These are phyloP conservation scores for Cadophora malorum DNA, from an alignment of 2,329 filamentous ascomycete genomes.

Conservation along the genomic window DNA sequence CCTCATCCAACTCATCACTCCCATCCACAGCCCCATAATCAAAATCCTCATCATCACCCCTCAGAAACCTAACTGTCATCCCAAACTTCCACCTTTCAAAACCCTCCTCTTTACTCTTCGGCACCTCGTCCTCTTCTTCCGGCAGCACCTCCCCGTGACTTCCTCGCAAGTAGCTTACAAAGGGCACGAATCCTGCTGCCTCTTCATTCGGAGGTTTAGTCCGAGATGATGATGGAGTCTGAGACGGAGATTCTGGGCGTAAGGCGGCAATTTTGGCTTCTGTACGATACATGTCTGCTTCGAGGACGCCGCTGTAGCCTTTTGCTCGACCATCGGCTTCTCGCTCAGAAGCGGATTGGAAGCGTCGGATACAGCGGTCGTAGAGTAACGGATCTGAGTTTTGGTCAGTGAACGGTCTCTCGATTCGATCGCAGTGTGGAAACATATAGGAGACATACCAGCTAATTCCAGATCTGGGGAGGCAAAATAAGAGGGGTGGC, in stretches of 20 bases:
- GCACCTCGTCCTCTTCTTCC: constrained; percentile 44
- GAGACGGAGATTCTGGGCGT: constrained; percentile 17
- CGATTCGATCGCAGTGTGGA: not conserved
- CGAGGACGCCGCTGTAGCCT: constrained; percentile 46
- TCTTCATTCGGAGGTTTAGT: not conserved
- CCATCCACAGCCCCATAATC: constrained; percentile 44
- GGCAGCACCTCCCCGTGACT: constrained; percentile 40
- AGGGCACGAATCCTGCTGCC: constrained; percentile 28
- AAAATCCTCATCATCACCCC: constrained; percentile 46
- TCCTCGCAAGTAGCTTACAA: constrained; percentile 40
- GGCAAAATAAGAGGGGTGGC: constrained; percentile 45
- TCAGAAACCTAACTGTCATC: constrained; percentile 46
- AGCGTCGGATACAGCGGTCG: constrained; percentile 45
- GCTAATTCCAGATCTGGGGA: constrained; percentile 45
- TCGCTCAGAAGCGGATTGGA: constrained; percentile 45
- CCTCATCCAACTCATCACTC: constrained; percentile 44
- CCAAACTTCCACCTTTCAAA: constrained; percentile 45
- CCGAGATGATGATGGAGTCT: constrained; percentile 9
- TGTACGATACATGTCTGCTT: constrained; percentile 46
- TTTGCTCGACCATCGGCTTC: constrained; percentile 46
- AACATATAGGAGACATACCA: constrained; percentile 34
- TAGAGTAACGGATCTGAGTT: constrained; percentile 46
- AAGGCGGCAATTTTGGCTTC: constrained; percentile 46
- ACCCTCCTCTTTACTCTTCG: constrained; percentile 44
- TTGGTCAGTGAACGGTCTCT: constrained; percentile 26